Conservation (phyloP, 2,329 filamentous ascomycete species). For the Coniochaeta pulveracea region DNA sequence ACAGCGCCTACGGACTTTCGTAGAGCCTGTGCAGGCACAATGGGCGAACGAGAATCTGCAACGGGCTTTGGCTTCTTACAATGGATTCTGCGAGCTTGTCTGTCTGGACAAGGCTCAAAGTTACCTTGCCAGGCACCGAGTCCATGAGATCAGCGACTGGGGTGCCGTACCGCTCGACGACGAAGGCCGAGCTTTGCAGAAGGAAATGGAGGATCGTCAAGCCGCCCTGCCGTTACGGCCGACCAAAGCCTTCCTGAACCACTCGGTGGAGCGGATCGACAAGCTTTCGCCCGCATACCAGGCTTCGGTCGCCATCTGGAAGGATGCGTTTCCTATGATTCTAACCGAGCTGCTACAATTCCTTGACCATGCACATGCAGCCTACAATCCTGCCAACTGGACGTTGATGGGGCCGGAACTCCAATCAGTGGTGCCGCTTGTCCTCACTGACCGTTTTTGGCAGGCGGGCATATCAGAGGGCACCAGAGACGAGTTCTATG, state of each 20-base stretch:
- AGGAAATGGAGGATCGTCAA: conserved; percentile 64
- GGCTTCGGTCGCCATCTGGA: conserved; percentile 73
- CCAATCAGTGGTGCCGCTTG: conserved; percentile 64
- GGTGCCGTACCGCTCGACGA: conserved; percentile 63
- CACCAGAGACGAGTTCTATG: conserved; percentile 94
- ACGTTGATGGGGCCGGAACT: conserved; percentile 63
- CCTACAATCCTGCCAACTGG: conserved; percentile 84
- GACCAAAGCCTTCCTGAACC: conserved; percentile 86
- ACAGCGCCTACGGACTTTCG: conserved; percentile 61
- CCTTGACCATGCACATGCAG: conserved; percentile 79
- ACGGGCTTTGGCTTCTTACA: conserved; percentile 59
- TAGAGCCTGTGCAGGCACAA: conserved; percentile 68
- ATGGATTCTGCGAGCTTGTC: conserved; percentile 68
- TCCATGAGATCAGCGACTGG: conserved; percentile 76
- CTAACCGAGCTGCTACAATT: conserved; percentile 81
- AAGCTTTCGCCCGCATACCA: conserved; percentile 62
- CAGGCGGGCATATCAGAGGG: conserved; percentile 94
- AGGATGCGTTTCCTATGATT: conserved; percentile 67
- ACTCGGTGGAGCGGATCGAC: conserved; percentile 81
- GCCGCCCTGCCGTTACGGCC: conserved; percentile 69
- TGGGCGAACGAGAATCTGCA: conserved; percentile 68
- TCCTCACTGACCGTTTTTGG: conserved; percentile 94
- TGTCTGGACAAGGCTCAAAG: conserved; percentile 70
- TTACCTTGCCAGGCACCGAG: conserved; percentile 63
- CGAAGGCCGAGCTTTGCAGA: conserved; percentile 70